Conservation (phyloP, 2,329 filamentous ascomycete genomes). For the Epichloe coenophiala region DNA sequence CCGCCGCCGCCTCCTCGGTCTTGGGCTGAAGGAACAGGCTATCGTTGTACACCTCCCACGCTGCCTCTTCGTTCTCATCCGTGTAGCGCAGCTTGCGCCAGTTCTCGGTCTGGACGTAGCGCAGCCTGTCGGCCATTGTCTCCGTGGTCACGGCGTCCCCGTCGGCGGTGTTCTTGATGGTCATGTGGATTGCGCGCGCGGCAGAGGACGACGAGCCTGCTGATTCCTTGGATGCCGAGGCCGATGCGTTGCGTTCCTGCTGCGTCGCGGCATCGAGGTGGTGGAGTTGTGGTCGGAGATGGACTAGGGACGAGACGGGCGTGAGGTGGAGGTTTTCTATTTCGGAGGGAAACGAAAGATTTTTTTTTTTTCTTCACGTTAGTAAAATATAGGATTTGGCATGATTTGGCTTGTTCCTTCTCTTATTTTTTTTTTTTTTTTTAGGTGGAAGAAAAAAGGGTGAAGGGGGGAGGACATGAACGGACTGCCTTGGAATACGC, state of each 20-base stretch:
- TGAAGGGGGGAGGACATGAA: slow-evolving; percentile 7
- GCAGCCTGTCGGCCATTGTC: slow-evolving; percentile 63
- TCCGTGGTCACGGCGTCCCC: slow-evolving; percentile 51
- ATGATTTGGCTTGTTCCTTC: not conserved
- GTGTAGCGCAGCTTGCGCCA: slow-evolving; percentile 73
- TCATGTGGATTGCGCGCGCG: slow-evolving; percentile 72
- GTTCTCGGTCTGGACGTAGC: slow-evolving; percentile 63
- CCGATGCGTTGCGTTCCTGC: slow-evolving; percentile 39
- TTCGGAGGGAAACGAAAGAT: not conserved
- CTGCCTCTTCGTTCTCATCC: slow-evolving; percentile 63
- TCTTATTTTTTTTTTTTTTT: not conserved
- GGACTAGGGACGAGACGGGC: slow-evolving; percentile 67
- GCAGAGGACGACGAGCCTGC: slow-evolving; percentile 27
- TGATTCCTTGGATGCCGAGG: slow-evolving; percentile 22
- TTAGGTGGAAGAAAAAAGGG: slow-evolving; percentile 1
- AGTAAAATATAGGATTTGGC: not conserved
- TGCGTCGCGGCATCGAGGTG: slow-evolving; percentile 79
- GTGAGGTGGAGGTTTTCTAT: slow-evolving; percentile 77
- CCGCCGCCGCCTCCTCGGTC: slow-evolving; percentile 1
- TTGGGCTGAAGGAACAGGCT: slow-evolving; percentile 39
- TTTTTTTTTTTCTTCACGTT: not conserved
- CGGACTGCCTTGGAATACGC: slow-evolving; percentile 73
- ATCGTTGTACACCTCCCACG: slow-evolving; percentile 64
- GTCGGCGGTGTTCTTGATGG: slow-evolving; percentile 63
- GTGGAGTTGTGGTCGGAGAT: slow-evolving; percentile 83